Percentiles rank a stretch among this genome's conserved stretches.
Evolutionary conservation across 2,329 filamentous ascomycete species (phyloP).

Genomic region (Clonostachys rhizophaga): DNA sequence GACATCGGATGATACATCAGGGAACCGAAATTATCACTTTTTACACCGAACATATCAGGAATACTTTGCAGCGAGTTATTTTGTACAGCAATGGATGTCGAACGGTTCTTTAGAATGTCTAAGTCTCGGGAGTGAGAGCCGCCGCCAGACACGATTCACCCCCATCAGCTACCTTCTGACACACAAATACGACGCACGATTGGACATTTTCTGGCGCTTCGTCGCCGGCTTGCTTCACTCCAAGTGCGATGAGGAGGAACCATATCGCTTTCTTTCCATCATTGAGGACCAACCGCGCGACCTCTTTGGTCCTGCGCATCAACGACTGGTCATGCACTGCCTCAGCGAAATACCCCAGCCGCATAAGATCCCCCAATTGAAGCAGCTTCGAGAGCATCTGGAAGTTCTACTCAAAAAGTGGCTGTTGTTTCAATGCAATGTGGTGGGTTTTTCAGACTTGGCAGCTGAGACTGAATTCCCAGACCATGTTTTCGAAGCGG

Average conservation of each 20-base stretch:
- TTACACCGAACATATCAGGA: constrained; percentile 36
- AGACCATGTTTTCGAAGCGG: too few species aligned
- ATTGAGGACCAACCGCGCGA: constrained; percentile 25
- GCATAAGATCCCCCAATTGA: constrained; percentile 3
- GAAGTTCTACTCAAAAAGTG: constrained; percentile 8
- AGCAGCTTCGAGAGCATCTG: too few species aligned
- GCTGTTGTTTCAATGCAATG: constrained; percentile 15
- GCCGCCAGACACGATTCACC: constrained; percentile 2
- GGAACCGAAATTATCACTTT: constrained; percentile 27
- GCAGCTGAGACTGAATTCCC: too few species aligned
- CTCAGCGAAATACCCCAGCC: constrained; percentile 18
- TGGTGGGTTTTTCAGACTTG: too few species aligned
- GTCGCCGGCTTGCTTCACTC: constrained; percentile 26
- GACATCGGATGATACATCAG: constrained; percentile 16
- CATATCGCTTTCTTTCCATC: constrained; percentile 15
- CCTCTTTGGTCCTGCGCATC: constrained; percentile 26
- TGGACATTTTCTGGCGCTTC: constrained; percentile 35
- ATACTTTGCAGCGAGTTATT: constrained; percentile 33
- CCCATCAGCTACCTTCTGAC: constrained; percentile 17
- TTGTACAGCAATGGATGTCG: constrained; percentile 26
- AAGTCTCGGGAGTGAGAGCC: too few species aligned
- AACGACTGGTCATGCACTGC: constrained; percentile 30
- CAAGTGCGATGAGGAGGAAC: constrained; percentile 2
- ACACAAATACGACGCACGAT: constrained; percentile 29
- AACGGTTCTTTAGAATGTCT: constrained; percentile 8